Percentiles rank a stretch among this genome's conserved stretches.
phyloP scores from a whole-genome alignment of 805 yeast species.

The Wickerhamomyces strasburgensis region DNA sequence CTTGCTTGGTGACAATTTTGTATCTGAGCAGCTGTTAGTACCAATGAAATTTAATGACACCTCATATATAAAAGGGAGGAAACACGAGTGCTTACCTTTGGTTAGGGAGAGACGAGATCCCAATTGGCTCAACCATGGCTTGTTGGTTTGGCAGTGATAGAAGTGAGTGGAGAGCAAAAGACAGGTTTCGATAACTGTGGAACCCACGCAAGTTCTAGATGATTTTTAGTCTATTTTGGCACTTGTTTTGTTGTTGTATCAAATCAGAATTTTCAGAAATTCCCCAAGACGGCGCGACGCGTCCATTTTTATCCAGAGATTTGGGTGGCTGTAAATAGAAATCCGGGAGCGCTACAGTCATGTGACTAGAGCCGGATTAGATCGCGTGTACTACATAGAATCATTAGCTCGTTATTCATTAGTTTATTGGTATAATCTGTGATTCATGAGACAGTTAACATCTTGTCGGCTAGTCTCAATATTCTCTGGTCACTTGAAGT shows the following conservation, averaged over 20 bases:
- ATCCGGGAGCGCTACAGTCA: conserved; percentile 1
- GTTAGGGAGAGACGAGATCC: conserved; percentile 27
- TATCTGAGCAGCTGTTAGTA: conserved; percentile 37
- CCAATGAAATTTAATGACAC: background rate
- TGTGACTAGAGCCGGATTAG: background rate
- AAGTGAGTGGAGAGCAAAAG: background rate
- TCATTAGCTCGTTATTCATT: too few species aligned
- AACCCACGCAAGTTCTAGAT: too few species aligned
- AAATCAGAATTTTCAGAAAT: conserved; percentile 9
- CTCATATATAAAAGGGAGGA: background rate
- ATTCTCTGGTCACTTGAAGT: conserved; percentile 1
- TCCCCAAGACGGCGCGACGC: background rate
- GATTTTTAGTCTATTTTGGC: background rate
- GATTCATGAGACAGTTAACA: too few species aligned
- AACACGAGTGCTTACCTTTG: conserved; percentile 22
- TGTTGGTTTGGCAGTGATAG: conserved; percentile 14
- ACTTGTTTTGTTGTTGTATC: conserved; percentile 6
- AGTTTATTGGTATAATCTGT: too few species aligned
- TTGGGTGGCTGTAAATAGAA: background rate
- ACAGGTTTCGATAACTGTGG: too few species aligned
- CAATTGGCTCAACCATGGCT: conserved; percentile 25
- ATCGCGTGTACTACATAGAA: too few species aligned
- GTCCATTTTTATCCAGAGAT: background rate
- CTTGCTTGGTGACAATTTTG: conserved; percentile 69
- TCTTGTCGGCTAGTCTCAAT: too few species aligned